These are phyloP conservation scores for Xylaria curta DNA, from an alignment of 495 filamentous ascomycete genomes.

Conservation along the genomic window DNA sequence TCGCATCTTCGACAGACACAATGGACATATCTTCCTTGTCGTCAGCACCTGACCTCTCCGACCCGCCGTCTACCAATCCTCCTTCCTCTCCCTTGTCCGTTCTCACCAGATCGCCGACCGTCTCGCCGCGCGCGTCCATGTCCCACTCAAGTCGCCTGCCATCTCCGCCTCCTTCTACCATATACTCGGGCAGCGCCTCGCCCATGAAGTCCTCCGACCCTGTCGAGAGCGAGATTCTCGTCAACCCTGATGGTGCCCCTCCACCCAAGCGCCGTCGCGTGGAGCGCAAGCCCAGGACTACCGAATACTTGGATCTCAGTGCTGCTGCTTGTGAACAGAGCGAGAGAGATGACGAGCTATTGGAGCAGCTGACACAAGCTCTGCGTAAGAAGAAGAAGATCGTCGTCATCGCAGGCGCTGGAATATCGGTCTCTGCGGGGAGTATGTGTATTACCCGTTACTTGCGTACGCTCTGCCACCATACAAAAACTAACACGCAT, in stretches of 20 bases:
- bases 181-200: constrained; percentile 49
- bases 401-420: constrained; percentile 93
- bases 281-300: constrained; percentile 73
- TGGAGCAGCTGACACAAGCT: constrained; percentile 74
- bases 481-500: constrained; percentile 31
- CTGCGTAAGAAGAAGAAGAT: constrained; percentile 92
- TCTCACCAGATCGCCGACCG: constrained; percentile 61
- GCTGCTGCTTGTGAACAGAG: constrained; percentile 47
- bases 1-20: not conserved
- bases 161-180: constrained; percentile 55
- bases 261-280: constrained; percentile 78
- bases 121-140: constrained; percentile 39
- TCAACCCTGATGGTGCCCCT: constrained; percentile 66
- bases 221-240: constrained; percentile 48
- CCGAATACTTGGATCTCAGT: constrained; percentile 75
- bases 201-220: constrained; percentile 47
- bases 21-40: constrained; percentile 35
- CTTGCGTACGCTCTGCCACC: not conserved
- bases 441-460: constrained; percentile 65
- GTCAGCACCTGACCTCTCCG: constrained; percentile 38
- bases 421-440: constrained; percentile 94
- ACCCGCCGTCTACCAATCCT: constrained; percentile 43
- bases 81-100: constrained; percentile 58
- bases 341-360: constrained; percentile 54
- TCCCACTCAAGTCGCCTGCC: constrained; percentile 33